These are phyloP conservation scores for Eimeria acervulina DNA, from an alignment of 169 alveolate genomes.

Conservation along the genomic window DNA sequence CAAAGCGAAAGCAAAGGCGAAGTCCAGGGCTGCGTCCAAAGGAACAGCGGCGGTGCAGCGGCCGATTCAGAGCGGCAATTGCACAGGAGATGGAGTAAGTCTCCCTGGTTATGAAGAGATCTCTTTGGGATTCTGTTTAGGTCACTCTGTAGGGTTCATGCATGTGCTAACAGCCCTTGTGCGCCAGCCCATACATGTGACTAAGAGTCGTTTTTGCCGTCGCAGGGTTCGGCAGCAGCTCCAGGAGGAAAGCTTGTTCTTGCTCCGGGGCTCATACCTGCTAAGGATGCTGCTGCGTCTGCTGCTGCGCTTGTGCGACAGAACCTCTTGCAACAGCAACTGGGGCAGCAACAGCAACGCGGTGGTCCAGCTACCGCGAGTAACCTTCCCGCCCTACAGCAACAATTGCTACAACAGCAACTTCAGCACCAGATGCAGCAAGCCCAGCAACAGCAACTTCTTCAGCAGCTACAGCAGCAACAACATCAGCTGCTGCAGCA, in stretches of 20 bases:
- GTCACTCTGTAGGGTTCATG: neutral
- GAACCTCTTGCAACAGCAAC: conserved; percentile 60
- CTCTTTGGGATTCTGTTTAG: neutral
- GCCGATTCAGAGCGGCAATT: conserved; percentile 28
- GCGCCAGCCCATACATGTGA: conserved; percentile 21
- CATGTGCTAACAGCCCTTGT: neutral
- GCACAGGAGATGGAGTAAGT: conserved; percentile 52
- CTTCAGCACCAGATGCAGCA: conserved; percentile 79
- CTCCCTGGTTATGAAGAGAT: neutral
- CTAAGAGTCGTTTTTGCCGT: conserved; percentile 49
- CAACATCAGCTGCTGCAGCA: conserved; percentile 70
- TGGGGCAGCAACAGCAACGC: conserved; percentile 49
- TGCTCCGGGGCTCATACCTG: conserved; percentile 62
- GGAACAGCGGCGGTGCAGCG: conserved; percentile 64
- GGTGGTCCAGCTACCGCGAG: conserved; percentile 47
- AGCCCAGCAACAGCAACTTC: conserved; percentile 63
- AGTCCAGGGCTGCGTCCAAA: conserved; percentile 49
- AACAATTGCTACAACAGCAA: conserved; percentile 80
- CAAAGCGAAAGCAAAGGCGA: conserved; percentile 71
- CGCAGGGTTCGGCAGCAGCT: conserved; percentile 74
- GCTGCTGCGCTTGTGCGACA: conserved; percentile 69
- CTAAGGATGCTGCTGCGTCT: conserved; percentile 66
- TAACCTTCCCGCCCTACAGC: conserved; percentile 48
- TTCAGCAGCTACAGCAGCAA: conserved; percentile 73
- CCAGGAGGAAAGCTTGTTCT: conserved; percentile 23